phyloP scores from a whole-genome alignment of 306 rosid species.

The Sechiopsis laciniata region DNA sequence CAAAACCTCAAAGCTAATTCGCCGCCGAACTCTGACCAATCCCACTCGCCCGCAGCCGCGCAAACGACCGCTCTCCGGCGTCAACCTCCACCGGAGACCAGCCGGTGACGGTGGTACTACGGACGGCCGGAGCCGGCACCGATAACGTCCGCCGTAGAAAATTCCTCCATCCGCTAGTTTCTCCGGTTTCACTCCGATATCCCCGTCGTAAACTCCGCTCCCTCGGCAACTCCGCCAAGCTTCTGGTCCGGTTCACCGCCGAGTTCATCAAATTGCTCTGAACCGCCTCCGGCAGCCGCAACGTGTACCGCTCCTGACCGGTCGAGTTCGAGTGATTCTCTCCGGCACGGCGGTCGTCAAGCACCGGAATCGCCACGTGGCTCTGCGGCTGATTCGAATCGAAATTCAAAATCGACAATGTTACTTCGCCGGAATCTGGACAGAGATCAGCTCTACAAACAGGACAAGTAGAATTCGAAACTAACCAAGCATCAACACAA shows the following conservation, averaged over 20 bases:
- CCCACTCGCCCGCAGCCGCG: too few species aligned
- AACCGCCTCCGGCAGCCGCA: conserved; percentile 59
- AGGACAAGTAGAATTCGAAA: too few species aligned
- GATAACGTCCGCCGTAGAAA: neutral
- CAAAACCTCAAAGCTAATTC: too few species aligned
- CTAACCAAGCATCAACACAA: too few species aligned
- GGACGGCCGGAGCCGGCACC: neutral
- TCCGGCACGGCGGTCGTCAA: conserved; percentile 1
- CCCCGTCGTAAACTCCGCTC: conserved; percentile 50
- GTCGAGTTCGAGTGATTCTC: conserved; percentile 45
- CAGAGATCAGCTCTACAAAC: too few species aligned
- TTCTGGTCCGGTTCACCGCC: conserved; percentile 30
- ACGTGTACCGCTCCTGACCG: conserved; percentile 64
- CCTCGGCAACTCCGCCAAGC: conserved; percentile 28
- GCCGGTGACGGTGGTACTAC: too few species aligned
- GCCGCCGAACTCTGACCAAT: too few species aligned
- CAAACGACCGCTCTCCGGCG: too few species aligned
- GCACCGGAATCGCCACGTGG: neutral
- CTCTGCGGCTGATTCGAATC: too few species aligned
- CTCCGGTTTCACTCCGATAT: conserved; percentile 38
- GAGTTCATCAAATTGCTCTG: conserved; percentile 48
- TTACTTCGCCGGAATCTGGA: too few species aligned
- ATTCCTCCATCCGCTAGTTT: conserved; percentile 20
- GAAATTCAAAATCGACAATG: too few species aligned
- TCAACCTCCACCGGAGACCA: too few species aligned